Percentiles rank a stretch among this genome's conserved stretches.
phyloP scores from a whole-genome alignment of 2,329 filamentous ascomycete species.

The Paecilomyces formosus region DNA sequence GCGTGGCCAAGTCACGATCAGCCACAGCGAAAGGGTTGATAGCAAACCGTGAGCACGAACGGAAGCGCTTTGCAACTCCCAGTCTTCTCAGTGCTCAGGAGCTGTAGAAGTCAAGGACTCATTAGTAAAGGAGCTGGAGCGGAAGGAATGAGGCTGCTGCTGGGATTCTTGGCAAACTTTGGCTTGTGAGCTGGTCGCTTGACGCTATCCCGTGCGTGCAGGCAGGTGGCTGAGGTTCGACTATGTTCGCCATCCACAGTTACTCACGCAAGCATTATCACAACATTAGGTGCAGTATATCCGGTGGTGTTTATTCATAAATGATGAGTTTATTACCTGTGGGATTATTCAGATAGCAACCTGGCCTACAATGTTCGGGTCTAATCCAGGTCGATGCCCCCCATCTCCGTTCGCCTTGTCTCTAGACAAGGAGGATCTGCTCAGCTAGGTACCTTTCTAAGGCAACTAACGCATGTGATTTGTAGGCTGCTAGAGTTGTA shows the following conservation, averaged over 20 bases:
- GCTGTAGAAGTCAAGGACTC: neutral
- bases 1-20: neutral
- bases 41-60: neutral
- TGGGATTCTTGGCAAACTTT: neutral
- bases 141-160: neutral
- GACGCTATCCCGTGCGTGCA: neutral
- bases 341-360: neutral
- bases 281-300: neutral
- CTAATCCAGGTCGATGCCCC: neutral
- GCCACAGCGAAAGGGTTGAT: neutral
- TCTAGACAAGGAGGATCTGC: no score
- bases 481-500: no score
- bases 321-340: neutral
- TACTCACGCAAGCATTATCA: neutral
- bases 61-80: neutral
- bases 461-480: no score
- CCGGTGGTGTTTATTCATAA: neutral
- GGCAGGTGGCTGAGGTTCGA: neutral
- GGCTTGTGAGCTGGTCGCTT: conserved; percentile 1
- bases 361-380: neutral
- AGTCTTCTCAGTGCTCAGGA: neutral
- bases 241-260: neutral
- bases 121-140: neutral
- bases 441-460: no score
- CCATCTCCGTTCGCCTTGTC: neutral